Evolutionary conservation across 1,284 basidiomycete species (phyloP).

Genomic region (Pseudozyma pruni): DNA sequence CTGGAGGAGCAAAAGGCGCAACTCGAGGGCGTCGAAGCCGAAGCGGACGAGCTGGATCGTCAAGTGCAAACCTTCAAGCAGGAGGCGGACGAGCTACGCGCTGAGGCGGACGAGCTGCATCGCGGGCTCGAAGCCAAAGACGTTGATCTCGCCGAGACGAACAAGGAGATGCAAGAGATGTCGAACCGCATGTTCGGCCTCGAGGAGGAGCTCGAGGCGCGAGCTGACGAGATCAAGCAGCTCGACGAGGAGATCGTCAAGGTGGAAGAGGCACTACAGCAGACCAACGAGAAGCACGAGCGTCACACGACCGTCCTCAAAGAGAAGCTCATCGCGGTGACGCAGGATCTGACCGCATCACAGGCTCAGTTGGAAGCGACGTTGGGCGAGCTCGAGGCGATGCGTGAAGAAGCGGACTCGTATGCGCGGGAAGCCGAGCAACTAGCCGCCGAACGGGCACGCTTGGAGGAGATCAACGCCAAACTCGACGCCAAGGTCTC

Average conservation of each 20-base stretch:
- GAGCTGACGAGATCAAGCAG: conserved; percentile 70
- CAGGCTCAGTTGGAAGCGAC: conserved; percentile 43
- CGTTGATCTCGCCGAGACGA: conserved; percentile 70
- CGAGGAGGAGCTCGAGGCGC: conserved; percentile 51
- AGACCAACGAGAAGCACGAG: conserved; percentile 67
- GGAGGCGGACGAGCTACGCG: conserved; percentile 61
- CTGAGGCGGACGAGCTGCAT: conserved; percentile 47
- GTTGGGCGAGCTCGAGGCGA: conserved; percentile 48
- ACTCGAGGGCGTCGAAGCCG: conserved; percentile 67
- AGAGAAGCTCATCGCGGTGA: conserved; percentile 36
- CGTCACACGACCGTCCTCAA: conserved; percentile 49
- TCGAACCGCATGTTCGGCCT: conserved; percentile 47
- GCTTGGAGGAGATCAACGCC: conserved; percentile 52
- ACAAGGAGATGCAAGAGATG: conserved; percentile 74
- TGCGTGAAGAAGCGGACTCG: conserved; percentile 48
- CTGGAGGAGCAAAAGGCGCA: conserved; percentile 69
- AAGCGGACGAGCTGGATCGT: conserved; percentile 47
- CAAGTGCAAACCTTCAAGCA: conserved; percentile 51
- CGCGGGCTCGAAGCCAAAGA: conserved; percentile 54
- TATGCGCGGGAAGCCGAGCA: conserved; percentile 47
- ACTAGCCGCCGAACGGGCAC: conserved; percentile 34
- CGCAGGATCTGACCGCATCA: conserved; percentile 31
- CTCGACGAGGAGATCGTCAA: conserved; percentile 73
- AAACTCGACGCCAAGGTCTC: conserved; percentile 62
- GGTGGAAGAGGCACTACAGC: conserved; percentile 76